phyloP scores from a whole-genome alignment of 1,284 basidiomycete species.

The Hymenochaete sp. region DNA sequence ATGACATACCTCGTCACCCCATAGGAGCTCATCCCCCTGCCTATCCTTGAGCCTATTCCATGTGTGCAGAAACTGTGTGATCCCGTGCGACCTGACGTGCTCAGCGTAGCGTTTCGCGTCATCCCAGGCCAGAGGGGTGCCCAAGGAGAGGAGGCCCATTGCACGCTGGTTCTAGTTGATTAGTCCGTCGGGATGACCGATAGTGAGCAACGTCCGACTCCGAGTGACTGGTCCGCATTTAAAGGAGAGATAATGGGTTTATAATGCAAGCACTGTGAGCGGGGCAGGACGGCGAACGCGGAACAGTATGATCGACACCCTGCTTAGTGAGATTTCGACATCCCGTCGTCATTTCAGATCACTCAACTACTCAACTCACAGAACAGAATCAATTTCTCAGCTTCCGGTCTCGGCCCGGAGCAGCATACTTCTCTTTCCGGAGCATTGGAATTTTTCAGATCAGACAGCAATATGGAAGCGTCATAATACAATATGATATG shows the following conservation, averaged over 20 bases:
- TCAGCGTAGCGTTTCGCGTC: conserved; percentile 83
- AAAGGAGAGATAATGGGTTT: background rate
- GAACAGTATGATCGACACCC: no score
- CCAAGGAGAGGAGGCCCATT: conserved; percentile 94
- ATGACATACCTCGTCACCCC: conserved; percentile 91
- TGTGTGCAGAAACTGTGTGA: conserved; percentile 89
- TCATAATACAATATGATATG: no score
- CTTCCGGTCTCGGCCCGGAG: no score
- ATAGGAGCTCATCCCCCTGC: conserved; percentile 89
- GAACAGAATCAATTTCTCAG: no score
- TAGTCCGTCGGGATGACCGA: background rate
- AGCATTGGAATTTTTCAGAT: no score
- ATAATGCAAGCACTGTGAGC: background rate
- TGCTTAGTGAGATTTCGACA: no score
- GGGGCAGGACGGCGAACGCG: no score
- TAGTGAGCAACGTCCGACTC: background rate
- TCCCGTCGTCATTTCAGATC: no score
- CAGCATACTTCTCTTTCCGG: no score
- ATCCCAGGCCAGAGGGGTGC: conserved; percentile 90
- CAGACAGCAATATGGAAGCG: no score
- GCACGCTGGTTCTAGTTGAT: conserved; percentile 5
- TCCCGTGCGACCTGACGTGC: conserved; percentile 89
- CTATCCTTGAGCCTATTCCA: conserved; percentile 91
- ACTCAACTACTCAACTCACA: no score
- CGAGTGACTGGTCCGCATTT: no score